These are phyloP conservation scores for Choricystis sp. DNA, from an alignment of 139 green algal species.

Conservation along the genomic window DNA sequence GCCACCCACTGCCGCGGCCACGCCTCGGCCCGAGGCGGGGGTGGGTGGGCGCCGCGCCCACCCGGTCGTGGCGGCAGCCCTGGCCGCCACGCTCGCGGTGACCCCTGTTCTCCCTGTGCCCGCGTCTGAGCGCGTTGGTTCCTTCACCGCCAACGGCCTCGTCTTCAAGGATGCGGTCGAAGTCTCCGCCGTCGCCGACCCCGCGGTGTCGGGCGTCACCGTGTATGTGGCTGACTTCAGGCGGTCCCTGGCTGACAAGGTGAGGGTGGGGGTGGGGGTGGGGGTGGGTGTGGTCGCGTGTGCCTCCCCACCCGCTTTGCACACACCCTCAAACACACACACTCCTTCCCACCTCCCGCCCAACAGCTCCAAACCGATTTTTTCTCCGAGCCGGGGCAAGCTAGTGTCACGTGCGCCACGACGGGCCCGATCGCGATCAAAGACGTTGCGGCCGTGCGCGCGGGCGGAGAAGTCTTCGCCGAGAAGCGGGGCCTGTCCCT, in stretches of 20 bases:
- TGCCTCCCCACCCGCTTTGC: too few species aligned
- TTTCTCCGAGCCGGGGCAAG: slow-evolving; percentile 32
- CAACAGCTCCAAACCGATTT: too few species aligned
- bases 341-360: too few species aligned
- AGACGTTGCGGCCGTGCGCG: slow-evolving; percentile 7
- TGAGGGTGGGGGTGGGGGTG: slow-evolving; percentile 25
- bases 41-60: neutral
- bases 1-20: too few species aligned
- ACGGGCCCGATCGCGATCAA: slow-evolving; percentile 18
- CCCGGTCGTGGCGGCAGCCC: neutral
- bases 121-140: slow-evolving; percentile 22
- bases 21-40: too few species aligned
- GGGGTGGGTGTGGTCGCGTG: too few species aligned
- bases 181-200: slow-evolving; percentile 38
- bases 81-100: too few species aligned
- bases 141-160: slow-evolving; percentile 42
- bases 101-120: neutral
- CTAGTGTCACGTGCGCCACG: slow-evolving; percentile 25
- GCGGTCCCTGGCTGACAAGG: slow-evolving; percentile 46
- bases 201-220: slow-evolving; percentile 35
- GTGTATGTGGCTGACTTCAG: slow-evolving; percentile 62
- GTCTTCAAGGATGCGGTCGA: slow-evolving; percentile 64
- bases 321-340: too few species aligned
- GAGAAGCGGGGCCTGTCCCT: slow-evolving; percentile 41
- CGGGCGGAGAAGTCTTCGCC: slow-evolving; percentile 39